phyloP scores from a whole-genome alignment of 805 yeast genomes.

The Myxozyma sirexii region DNA sequence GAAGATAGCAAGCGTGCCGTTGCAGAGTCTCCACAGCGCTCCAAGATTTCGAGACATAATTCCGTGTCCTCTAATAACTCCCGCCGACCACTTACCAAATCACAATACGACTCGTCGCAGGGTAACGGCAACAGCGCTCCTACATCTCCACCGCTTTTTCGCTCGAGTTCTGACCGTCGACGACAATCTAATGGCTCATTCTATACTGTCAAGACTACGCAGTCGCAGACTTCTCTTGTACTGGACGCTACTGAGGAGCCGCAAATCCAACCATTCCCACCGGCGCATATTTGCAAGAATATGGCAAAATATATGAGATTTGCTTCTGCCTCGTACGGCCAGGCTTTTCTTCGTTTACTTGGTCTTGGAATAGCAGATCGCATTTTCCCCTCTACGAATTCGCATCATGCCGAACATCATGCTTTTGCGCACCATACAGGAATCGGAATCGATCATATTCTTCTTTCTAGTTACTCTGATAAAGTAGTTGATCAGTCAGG shows the following conservation, averaged over 20 bases:
- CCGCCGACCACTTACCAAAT: neutral
- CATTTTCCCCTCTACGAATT: constrained; percentile 34
- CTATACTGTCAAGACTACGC: constrained; percentile 25
- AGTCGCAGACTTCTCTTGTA: constrained; percentile 32
- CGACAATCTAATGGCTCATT: constrained; percentile 17
- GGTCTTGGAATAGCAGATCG: constrained; percentile 38
- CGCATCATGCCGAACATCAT: constrained; percentile 41
- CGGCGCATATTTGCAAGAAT: constrained; percentile 38
- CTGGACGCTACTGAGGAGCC: constrained; percentile 25
- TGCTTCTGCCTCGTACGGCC: constrained; percentile 44
- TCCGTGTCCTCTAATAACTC: constrained; percentile 4
- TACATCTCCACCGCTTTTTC: constrained; percentile 2
- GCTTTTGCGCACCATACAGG: constrained; percentile 42
- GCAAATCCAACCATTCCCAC: constrained; percentile 37
- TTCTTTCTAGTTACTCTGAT: constrained; percentile 42
- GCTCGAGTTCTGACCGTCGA: constrained; percentile 7
- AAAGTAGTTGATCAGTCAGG: constrained; percentile 34
- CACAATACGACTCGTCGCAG: constrained; percentile 1
- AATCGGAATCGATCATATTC: constrained; percentile 38
- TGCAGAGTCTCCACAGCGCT: neutral
- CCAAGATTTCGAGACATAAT: constrained; percentile 14
- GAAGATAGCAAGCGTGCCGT: constrained; percentile 7
- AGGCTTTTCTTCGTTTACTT: constrained; percentile 41
- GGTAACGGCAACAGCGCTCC: neutral
- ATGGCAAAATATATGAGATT: constrained; percentile 41